Evolutionary conservation across 164 flowering plant species (phyloP).

Genomic region (Vitis vinifera): ASM3070453v1 NC_081808.1:19874001-19874500

Average conservation of each 20-base stretch:
- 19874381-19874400: too few species aligned
- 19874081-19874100: constrained; percentile 71
- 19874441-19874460: neutral
- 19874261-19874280: constrained; percentile 11
- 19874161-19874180: constrained; percentile 21
- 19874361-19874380: constrained; percentile 99
- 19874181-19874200: constrained; percentile 54
- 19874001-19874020: constrained; percentile 55
- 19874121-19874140: constrained; percentile 75
- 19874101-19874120: constrained; percentile 92
- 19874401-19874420: neutral
- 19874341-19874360: constrained; percentile 98
- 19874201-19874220: constrained; percentile 61
- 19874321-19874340: constrained; percentile 98
- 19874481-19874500: constrained; percentile 99
- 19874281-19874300: constrained; percentile 33
- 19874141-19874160: constrained; percentile 11
- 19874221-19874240: constrained; percentile 20
- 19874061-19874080: constrained; percentile 25
- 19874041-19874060: constrained; percentile 20
- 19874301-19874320: constrained; percentile 85
- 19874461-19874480: constrained; percentile 22
- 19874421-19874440: neutral
- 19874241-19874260: constrained; percentile 26
- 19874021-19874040: constrained; percentile 46